A percentile compares a stretch with the other conserved stretches of the same genome.
Conservation (phyloP, 306 rosid genomes). For the Dryas drummondii region DNA sequence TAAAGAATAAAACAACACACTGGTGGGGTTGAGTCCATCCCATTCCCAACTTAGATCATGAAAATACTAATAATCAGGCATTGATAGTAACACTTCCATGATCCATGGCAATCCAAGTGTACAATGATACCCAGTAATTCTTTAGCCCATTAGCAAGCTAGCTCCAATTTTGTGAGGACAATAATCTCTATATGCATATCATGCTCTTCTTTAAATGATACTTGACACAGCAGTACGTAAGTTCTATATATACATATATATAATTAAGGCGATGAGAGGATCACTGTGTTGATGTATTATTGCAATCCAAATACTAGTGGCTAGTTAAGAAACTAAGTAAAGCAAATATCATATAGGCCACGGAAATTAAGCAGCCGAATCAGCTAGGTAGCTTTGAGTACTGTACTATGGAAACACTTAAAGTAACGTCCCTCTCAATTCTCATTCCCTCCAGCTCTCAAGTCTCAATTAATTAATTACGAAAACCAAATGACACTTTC, state of each 20-base stretch:
- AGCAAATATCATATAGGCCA: too few relatives aligned
- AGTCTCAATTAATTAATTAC: slow-evolving; percentile 24
- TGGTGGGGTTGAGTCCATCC: slow-evolving; percentile 51
- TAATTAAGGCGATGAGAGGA: too few relatives aligned
- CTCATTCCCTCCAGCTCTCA: slow-evolving; percentile 5
- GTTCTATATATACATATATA: too few relatives aligned
- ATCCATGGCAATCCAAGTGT: slow-evolving; percentile 58
- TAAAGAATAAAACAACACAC: slow-evolving; percentile 56
- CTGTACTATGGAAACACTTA: slow-evolving; percentile 11
- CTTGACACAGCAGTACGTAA: too few relatives aligned
- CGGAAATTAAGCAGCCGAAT: too few relatives aligned
- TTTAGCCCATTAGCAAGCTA: background rate
- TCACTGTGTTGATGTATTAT: too few relatives aligned
- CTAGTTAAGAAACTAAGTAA: too few relatives aligned
- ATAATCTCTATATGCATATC: slow-evolving; percentile 29
- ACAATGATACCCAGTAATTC: slow-evolving; percentile 24
- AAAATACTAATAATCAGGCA: slow-evolving; percentile 55
- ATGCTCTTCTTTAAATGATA: slow-evolving; percentile 17
- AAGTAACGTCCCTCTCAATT: slow-evolving; percentile 29
- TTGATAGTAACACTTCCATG: slow-evolving; percentile 66
- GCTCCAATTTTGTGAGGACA: slow-evolving; percentile 37
- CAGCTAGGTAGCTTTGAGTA: too few relatives aligned
- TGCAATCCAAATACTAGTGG: too few relatives aligned
- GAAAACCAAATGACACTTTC: slow-evolving; percentile 46
- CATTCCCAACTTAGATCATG: slow-evolving; percentile 54